These are phyloP conservation scores for Arachis stenosperma DNA, from an alignment of 306 rosid species.

Conservation along the genomic window DNA sequence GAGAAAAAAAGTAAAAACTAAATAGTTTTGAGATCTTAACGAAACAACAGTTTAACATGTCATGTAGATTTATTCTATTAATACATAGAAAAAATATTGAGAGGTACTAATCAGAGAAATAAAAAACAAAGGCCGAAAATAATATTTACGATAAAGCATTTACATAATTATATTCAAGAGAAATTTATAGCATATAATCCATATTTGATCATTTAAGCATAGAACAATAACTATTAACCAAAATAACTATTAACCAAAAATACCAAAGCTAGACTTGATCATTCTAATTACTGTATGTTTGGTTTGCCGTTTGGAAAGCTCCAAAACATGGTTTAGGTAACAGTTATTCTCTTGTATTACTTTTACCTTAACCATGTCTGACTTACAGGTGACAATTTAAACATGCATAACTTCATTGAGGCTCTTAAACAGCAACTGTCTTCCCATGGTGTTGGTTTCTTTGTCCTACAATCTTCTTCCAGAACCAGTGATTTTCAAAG, in stretches of 20 bases:
- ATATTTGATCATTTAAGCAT: slow-evolving; percentile 1
- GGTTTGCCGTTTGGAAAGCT: neutral
- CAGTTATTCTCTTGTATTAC: no score
- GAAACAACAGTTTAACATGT: no score
- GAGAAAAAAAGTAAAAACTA: no score
- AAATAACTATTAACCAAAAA: slow-evolving; percentile 22
- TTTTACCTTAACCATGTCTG: no score
- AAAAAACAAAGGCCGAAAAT: no score
- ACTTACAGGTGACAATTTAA: no score
- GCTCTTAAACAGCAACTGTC: slow-evolving; percentile 36
- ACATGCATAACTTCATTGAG: neutral
- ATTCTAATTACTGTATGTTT: neutral
- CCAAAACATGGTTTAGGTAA: no score
- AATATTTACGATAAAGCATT: neutral
- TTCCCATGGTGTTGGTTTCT: slow-evolving; percentile 36
- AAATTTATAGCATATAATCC: slow-evolving; percentile 10
- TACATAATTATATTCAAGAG: neutral
- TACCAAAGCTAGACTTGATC: slow-evolving; percentile 21
- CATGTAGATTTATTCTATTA: no score
- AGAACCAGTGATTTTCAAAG: slow-evolving; percentile 83
- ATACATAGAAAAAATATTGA: no score
- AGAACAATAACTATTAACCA: slow-evolving; percentile 22
- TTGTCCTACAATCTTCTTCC: slow-evolving; percentile 63
- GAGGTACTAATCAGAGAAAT: no score
- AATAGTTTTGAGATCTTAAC: no score